A percentile compares a stretch with the other conserved stretches of the same genome.
phyloP scores from a whole-genome alignment of 139 green algal species.

The Klebsormidium nitens region DNA sequence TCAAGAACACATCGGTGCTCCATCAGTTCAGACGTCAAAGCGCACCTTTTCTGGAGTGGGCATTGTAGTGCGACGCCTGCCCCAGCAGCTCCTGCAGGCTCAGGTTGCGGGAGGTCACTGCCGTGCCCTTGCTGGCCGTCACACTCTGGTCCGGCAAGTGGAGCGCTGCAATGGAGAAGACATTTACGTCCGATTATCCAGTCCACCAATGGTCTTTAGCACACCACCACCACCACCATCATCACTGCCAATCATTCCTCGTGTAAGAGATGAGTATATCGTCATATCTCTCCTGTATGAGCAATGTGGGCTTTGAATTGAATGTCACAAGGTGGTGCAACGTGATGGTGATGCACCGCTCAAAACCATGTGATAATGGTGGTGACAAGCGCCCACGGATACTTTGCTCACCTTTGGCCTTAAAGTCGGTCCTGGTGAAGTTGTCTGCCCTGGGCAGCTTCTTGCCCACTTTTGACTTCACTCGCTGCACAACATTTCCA shows the following conservation, averaged over 20 bases:
- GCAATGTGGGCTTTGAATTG: too few species aligned
- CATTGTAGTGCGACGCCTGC: slow-evolving; percentile 22
- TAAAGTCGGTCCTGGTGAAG: slow-evolving; percentile 8
- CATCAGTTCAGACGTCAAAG: too few species aligned
- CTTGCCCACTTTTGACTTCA: slow-evolving; percentile 10
- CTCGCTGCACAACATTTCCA: too few species aligned
- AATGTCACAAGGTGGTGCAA: too few species aligned
- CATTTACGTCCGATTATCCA: neutral
- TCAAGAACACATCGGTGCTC: too few species aligned
- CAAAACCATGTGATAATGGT: neutral
- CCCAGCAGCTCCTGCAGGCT: slow-evolving; percentile 16
- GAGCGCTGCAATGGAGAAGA: slow-evolving; percentile 1
- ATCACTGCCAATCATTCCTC: too few species aligned
- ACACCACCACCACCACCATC: neutral
- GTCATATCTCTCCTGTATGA: too few species aligned
- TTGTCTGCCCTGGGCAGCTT: slow-evolving; percentile 10
- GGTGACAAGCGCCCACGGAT: neutral
- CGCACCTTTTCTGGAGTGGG: slow-evolving; percentile 15
- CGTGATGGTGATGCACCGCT: neutral
- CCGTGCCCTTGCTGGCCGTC: neutral
- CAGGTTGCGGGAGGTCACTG: slow-evolving; percentile 5
- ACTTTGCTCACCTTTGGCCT: slow-evolving; percentile 1
- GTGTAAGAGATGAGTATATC: too few species aligned
- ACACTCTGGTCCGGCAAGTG: slow-evolving; percentile 22
- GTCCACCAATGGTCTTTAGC: neutral